These are phyloP conservation scores for Fusarium denticulatum DNA, from an alignment of 2,329 filamentous ascomycete genomes.

Conservation along the genomic window DNA sequence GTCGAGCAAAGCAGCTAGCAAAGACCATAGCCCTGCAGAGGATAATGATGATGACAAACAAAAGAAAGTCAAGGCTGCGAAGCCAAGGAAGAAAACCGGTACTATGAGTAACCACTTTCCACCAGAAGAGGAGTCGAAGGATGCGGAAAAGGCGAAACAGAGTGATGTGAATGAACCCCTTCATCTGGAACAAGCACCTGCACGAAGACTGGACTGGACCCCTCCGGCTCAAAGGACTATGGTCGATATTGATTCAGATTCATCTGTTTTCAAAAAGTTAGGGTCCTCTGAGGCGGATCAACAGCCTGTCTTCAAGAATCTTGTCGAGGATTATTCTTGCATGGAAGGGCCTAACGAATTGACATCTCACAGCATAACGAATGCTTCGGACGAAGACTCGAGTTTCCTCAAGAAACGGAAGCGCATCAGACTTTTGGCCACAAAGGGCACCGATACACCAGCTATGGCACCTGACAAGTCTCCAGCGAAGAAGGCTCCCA, in stretches of 20 bases:
- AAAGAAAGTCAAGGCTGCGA: slow-evolving; percentile 45
- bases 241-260: slow-evolving; percentile 44
- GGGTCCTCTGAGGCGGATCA: slow-evolving; percentile 13
- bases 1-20: not conserved
- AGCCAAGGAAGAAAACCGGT: slow-evolving; percentile 33
- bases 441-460: slow-evolving; percentile 39
- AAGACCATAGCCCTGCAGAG: not conserved
- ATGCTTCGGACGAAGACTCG: slow-evolving; percentile 43
- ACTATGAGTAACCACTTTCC: slow-evolving; percentile 50
- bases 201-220: slow-evolving; percentile 73
- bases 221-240: slow-evolving; percentile 61
- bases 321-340: slow-evolving; percentile 57
- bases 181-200: slow-evolving; percentile 60
- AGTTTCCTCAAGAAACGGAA: slow-evolving; percentile 64
- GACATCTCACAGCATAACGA: slow-evolving; percentile 14
- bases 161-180: slow-evolving; percentile 48
- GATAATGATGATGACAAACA: slow-evolving; percentile 43
- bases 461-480: slow-evolving; percentile 42
- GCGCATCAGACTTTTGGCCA: slow-evolving; percentile 60
- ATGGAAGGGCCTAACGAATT: slow-evolving; percentile 41
- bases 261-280: slow-evolving; percentile 39
- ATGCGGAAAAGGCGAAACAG: slow-evolving; percentile 19
- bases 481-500: slow-evolving; percentile 63
- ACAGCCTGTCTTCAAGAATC: slow-evolving; percentile 53
- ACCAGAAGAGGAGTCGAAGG: slow-evolving; percentile 25